Percentiles rank a stretch among this genome's conserved stretches.
Conservation (phyloP, 2,329 filamentous ascomycete species). For the Truncatella angustata region DNA sequence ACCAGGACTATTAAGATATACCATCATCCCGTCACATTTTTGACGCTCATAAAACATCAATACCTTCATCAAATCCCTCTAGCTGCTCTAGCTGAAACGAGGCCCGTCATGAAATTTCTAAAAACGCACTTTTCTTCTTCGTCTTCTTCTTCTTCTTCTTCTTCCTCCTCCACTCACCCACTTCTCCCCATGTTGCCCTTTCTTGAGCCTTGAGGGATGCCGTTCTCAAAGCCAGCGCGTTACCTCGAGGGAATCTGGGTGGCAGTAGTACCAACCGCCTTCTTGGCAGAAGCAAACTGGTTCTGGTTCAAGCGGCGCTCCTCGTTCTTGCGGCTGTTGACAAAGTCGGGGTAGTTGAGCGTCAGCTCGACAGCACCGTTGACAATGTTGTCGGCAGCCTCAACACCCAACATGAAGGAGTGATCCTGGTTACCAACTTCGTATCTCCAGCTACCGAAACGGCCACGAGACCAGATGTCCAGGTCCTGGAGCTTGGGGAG, state of each 20-base stretch:
- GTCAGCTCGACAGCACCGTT: constrained; percentile 88
- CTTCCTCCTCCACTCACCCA: background rate
- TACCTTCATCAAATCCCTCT: constrained; percentile 10
- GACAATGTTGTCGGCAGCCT: constrained; percentile 87
- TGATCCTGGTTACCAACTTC: constrained; percentile 96
- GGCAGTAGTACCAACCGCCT: constrained; percentile 18
- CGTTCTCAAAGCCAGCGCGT: background rate
- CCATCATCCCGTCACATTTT: constrained; percentile 20
- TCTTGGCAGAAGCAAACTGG: constrained; percentile 30
- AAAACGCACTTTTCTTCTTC: constrained; percentile 8
- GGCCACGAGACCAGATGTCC: constrained; percentile 92
- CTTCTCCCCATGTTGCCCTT: background rate
- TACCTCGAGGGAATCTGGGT: constrained; percentile 34
- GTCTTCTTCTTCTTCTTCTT: too few species aligned
- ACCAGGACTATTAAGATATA: constrained; percentile 7
- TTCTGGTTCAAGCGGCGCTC: constrained; percentile 60
- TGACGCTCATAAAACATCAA: constrained; percentile 13
- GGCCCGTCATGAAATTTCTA: constrained; percentile 9
- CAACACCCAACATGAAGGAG: constrained; percentile 95
- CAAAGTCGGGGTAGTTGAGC: constrained; percentile 94
- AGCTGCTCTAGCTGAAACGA: constrained; percentile 6
- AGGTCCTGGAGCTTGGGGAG: constrained; percentile 88
- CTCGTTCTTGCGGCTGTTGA: constrained; percentile 73
- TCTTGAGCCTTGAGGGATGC: constrained; percentile 3
- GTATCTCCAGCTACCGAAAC: constrained; percentile 97